A percentile compares a stretch with the other conserved stretches of the same genome.
These are phyloP conservation scores for Heliamphora exappendiculata DNA, from an alignment of 148 eudicot genomes.

Conservation along the genomic window DNA sequence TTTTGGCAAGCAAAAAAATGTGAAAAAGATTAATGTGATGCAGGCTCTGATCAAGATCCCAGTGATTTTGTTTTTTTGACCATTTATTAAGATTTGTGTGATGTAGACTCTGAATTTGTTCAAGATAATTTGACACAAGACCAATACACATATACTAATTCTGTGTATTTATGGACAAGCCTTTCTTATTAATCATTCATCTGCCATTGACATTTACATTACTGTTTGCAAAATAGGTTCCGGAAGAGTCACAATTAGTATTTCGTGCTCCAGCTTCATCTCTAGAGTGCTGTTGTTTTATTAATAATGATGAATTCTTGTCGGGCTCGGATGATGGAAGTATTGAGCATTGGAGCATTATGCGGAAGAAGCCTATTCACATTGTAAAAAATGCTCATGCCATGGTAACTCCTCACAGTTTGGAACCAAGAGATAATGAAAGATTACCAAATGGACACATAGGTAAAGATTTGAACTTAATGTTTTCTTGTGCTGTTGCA, in stretches of 20 bases:
- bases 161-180: neutral
- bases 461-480: slow-evolving; percentile 30
- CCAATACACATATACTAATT: no score
- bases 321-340: slow-evolving; percentile 98
- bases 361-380: slow-evolving; percentile 80
- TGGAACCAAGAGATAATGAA: slow-evolving; percentile 27
- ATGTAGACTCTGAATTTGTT: neutral
- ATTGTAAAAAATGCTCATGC: slow-evolving; percentile 82
- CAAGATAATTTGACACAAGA: neutral
- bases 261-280: slow-evolving; percentile 83
- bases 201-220: slow-evolving; percentile 1
- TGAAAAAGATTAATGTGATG: neutral
- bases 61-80: no score
- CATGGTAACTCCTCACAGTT: slow-evolving; percentile 18
- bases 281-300: slow-evolving; percentile 81
- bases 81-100: neutral
- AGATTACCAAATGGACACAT: slow-evolving; percentile 55
- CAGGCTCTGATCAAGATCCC: neutral
- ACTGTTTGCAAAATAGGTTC: slow-evolving; percentile 43
- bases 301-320: slow-evolving; percentile 74
- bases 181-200: neutral
- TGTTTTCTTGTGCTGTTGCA: neutral
- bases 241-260: slow-evolving; percentile 79
- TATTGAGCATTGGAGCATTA: slow-evolving; percentile 75
- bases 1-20: no score